phyloP scores from a whole-genome alignment of 2,329 filamentous ascomycete genomes.

The Xylariaceae sp. region DNA sequence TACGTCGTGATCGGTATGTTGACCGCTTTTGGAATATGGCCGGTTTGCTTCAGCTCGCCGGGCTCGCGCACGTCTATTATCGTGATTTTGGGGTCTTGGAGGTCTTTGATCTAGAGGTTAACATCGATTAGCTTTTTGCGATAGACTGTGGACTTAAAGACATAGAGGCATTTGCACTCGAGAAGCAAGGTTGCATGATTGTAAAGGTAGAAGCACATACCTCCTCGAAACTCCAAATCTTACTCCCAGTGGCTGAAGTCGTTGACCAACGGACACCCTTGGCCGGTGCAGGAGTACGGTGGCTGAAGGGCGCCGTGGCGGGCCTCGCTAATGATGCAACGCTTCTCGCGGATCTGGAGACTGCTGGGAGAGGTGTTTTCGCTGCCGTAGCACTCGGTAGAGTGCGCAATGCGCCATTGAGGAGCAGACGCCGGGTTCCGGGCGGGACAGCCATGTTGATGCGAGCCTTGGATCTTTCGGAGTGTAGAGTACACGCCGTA shows the following conservation, averaged over 20 bases:
- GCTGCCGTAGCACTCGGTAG: neutral
- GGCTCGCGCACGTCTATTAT: slow-evolving; percentile 67
- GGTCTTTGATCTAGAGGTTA: slow-evolving; percentile 2
- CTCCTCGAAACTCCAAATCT: slow-evolving; percentile 31
- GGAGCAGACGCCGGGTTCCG: slow-evolving; percentile 8
- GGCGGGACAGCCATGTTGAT: slow-evolving; percentile 9
- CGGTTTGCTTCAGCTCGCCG: slow-evolving; percentile 57
- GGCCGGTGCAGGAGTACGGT: too few species aligned
- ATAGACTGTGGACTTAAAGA: too few species aligned
- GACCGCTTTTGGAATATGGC: slow-evolving; percentile 73
- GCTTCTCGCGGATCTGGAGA: neutral
- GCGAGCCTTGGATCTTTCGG: neutral
- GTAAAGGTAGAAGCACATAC: slow-evolving; percentile 16
- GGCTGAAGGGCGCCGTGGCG: too few species aligned
- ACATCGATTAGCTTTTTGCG: neutral
- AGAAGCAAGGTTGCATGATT: neutral
- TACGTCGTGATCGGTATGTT: slow-evolving; percentile 77
- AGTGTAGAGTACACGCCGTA: too few species aligned
- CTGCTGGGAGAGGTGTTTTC: neutral
- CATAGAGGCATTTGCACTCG: neutral
- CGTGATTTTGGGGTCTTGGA: slow-evolving; percentile 17
- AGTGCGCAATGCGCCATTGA: neutral
- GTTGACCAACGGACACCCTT: slow-evolving; percentile 20
- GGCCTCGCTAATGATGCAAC: neutral
- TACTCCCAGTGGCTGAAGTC: slow-evolving; percentile 21